Evolutionary conservation across 163 green algal genomes (phyloP).

Genomic region (Volvox carteri): DNA sequence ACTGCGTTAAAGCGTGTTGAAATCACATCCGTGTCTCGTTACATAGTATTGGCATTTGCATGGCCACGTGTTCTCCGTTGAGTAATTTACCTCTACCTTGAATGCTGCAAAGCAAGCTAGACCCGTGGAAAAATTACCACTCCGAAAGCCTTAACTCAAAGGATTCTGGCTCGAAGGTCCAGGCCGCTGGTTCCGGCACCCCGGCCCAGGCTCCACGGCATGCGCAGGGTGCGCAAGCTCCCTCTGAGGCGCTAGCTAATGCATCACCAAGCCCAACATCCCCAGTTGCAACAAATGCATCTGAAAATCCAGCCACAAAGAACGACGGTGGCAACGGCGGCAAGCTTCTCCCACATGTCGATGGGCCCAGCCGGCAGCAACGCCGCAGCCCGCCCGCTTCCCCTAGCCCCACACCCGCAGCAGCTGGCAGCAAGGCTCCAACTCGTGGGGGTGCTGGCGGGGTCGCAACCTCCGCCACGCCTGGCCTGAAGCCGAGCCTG

Average conservation of each 20-base stretch:
- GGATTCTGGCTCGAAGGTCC: conserved; percentile 20
- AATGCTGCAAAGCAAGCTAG: conserved; percentile 39
- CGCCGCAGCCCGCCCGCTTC: neutral
- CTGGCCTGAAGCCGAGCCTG: conserved; percentile 26
- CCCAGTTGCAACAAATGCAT: neutral
- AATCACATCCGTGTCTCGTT: too few species aligned
- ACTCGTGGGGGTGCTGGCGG: neutral
- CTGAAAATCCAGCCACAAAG: neutral
- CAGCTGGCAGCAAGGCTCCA: neutral
- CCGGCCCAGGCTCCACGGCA: neutral
- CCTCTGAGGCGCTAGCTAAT: neutral
- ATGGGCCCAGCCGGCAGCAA: neutral
- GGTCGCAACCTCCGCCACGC: neutral
- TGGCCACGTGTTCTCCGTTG: neutral
- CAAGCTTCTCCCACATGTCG: conserved; percentile 10
- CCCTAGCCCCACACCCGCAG: neutral
- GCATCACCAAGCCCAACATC: neutral
- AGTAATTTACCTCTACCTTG: neutral
- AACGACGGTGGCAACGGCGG: neutral
- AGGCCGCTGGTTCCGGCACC: conserved; percentile 12
- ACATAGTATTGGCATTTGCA: neutral
- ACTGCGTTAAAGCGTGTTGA: too few species aligned
- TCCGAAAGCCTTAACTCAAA: neutral
- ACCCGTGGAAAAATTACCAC: conserved; percentile 11
- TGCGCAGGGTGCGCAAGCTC: neutral